Base-by-base conservation (phyloP, 78 protist genomes). In the Diacronema lutheri region DNA sequence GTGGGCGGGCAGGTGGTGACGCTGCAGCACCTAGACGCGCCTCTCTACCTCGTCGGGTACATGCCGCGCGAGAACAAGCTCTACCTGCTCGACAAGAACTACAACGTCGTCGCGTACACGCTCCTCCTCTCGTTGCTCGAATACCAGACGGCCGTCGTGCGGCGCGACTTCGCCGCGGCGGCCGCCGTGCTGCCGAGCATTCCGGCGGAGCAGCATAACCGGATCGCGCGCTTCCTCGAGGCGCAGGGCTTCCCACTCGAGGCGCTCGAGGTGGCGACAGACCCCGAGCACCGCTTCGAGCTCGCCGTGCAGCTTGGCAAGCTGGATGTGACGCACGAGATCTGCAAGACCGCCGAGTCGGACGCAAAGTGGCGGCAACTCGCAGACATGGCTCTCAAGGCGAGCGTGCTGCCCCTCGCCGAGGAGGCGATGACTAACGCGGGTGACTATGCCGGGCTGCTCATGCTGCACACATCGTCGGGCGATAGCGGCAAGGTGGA, bases 1-100 rank as follows among this genome's bases (percentile, higher is more conserved):
- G 93, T 97, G 44, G 99, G 99, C 12, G 94, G 96, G 61, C 95
- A 97, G 81, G 88, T 90, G 25, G 89, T 90, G 44, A 97, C 97
- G 7, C 73, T 98, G 12, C 86, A 95, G 33, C 96, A 92, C 58
- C 85, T 96, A 25, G 97, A 95, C n/a, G 68, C 86, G 80, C 76
- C 74, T 1, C 50, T 50, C 58, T 26, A 46, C 66, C 50, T 85
- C 76, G 73, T 57, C 9, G 66, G 87, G 14, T 98, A 95, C 93
- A 29, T 98, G 25, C 86, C 96, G 33, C 57, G 76, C 72, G 92
- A 91, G 55, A 90, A 92, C 86, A 90, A 98, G 31, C 81, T 97
- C 65, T 97, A 86, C 89, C 90, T 97, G 31, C 85, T 90, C 33
- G 98, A 97, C 87, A 91, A 90, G 83, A 89, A 91, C 41, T 21